Conservation (phyloP, 2,329 filamentous ascomycete genomes). For the Sporothrix luriei region DNA sequence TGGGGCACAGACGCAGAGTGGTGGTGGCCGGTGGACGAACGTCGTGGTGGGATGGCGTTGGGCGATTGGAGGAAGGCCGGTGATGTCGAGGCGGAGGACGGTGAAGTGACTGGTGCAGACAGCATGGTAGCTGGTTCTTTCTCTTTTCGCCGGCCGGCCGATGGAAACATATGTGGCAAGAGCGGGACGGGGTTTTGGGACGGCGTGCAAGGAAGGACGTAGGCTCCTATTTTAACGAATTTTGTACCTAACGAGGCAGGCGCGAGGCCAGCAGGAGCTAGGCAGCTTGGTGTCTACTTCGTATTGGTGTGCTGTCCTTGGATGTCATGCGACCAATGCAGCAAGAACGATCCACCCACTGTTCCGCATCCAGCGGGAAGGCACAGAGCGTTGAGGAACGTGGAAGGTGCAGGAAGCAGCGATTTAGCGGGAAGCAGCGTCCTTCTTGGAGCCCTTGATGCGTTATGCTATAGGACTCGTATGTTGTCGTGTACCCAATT, state of each 20-base stretch:
- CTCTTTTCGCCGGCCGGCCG: slow-evolving; percentile 32
- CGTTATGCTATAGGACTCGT: slow-evolving; percentile 8
- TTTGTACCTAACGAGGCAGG: slow-evolving; percentile 24
- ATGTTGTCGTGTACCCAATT: not conserved
- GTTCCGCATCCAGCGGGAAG: slow-evolving; percentile 25
- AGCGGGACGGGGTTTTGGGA: not conserved
- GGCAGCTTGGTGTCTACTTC: slow-evolving; percentile 9
- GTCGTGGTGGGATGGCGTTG: slow-evolving; percentile 71
- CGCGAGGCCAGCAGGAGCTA: slow-evolving; percentile 23
- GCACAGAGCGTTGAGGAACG: slow-evolving; percentile 5
- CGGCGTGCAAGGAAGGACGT: slow-evolving; percentile 1
- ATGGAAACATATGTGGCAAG: slow-evolving; percentile 33
- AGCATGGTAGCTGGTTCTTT: slow-evolving; percentile 37
- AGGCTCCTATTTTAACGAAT: slow-evolving; percentile 26
- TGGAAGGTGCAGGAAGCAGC: slow-evolving; percentile 14
- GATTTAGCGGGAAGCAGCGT: not conserved
- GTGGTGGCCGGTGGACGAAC: slow-evolving; percentile 62
- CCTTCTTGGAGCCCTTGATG: not conserved
- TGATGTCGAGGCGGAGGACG: slow-evolving; percentile 23
- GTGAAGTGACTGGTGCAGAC: slow-evolving; percentile 32
- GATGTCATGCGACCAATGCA: slow-evolving; percentile 31
- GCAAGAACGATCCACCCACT: slow-evolving; percentile 30
- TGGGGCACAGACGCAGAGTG: slow-evolving; percentile 24
- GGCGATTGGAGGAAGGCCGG: slow-evolving; percentile 54
- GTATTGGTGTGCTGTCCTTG: slow-evolving; percentile 11